A percentile compares a stretch with the other conserved stretches of the same genome.
phyloP scores from a whole-genome alignment of 371 early-diverging fungal genomes.

The Paraphysoderma sedebokerense region DNA sequence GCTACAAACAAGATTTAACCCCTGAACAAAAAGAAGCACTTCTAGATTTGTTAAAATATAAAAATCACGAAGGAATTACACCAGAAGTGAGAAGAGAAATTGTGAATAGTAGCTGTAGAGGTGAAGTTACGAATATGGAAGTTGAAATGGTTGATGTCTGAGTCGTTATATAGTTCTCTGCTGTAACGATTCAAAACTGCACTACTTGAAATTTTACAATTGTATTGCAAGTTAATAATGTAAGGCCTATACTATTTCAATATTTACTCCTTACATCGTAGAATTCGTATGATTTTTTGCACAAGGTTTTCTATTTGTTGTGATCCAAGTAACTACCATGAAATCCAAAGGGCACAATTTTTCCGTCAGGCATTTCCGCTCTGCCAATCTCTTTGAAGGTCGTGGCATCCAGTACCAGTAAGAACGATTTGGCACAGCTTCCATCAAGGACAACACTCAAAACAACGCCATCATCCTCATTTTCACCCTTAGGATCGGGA shows the following conservation, averaged over 20 bases:
- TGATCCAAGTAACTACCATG: too few relatives aligned
- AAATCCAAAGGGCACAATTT: conserved; percentile 44
- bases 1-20: conserved; percentile 89
- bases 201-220: too few relatives aligned
- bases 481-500: conserved; percentile 21
- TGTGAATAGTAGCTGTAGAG: not conserved
- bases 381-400: conserved; percentile 40
- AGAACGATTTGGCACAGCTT: conserved; percentile 37
- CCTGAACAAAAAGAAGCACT: conserved; percentile 85
- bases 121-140: not conserved
- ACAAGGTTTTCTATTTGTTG: too few relatives aligned
- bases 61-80: conserved; percentile 64
- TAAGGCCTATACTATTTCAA: too few relatives aligned
- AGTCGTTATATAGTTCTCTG: too few relatives aligned
- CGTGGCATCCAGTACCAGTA: conserved; percentile 49
- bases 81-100: conserved; percentile 85
- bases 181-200: too few relatives aligned
- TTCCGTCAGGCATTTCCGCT: conserved; percentile 35
- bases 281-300: too few relatives aligned
- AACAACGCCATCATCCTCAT: conserved; percentile 55
- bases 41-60: conserved; percentile 54
- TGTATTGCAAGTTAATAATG: too few relatives aligned
- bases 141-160: conserved; percentile 1
- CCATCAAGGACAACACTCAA: conserved; percentile 54
- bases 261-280: too few relatives aligned